Percentiles rank a stretch among this genome's conserved stretches.
phyloP scores from a whole-genome alignment of 257 asterid genomes.

The Solanum clarkiae region DNA sequence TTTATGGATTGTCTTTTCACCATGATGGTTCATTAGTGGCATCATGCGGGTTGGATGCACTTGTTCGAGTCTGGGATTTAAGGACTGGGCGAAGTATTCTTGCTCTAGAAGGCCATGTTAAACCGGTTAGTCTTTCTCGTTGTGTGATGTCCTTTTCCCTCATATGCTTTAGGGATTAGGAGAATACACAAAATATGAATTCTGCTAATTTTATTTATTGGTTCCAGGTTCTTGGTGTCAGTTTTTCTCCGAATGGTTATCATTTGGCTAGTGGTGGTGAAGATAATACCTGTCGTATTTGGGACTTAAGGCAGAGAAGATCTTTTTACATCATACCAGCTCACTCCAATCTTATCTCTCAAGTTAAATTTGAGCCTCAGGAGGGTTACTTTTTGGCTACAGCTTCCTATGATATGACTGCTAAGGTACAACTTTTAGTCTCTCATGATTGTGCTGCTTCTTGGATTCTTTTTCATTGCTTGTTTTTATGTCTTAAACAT shows the following conservation, averaged over 20 bases:
- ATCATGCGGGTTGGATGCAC: constrained; percentile 87
- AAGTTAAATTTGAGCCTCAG: constrained; percentile 88
- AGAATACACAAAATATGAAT: neutral
- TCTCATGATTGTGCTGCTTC: neutral
- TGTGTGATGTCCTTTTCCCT: neutral
- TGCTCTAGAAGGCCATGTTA: constrained; percentile 89
- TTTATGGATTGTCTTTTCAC: constrained; percentile 75
- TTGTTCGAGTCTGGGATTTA: constrained; percentile 96
- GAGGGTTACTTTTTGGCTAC: constrained; percentile 90
- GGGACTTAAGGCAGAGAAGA: constrained; percentile 89
- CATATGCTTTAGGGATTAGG: neutral
- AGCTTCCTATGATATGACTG: constrained; percentile 79
- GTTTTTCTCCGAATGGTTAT: constrained; percentile 91
- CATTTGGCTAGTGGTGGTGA: constrained; percentile 96
- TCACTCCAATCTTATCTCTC: constrained; percentile 81
- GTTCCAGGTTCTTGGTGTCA: constrained; percentile 62
- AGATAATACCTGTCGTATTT: constrained; percentile 90
- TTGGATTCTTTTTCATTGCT: neutral
- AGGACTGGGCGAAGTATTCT: constrained; percentile 86
- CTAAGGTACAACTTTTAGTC: constrained; percentile 42
- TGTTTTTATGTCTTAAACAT: neutral
- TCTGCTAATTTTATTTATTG: neutral
- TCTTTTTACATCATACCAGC: constrained; percentile 76
- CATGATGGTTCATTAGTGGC: constrained; percentile 92
- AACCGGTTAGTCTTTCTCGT: constrained; percentile 47